Base-by-base conservation (phyloP, 148 eudicot species). In the Oxyria digyna region DNA sequence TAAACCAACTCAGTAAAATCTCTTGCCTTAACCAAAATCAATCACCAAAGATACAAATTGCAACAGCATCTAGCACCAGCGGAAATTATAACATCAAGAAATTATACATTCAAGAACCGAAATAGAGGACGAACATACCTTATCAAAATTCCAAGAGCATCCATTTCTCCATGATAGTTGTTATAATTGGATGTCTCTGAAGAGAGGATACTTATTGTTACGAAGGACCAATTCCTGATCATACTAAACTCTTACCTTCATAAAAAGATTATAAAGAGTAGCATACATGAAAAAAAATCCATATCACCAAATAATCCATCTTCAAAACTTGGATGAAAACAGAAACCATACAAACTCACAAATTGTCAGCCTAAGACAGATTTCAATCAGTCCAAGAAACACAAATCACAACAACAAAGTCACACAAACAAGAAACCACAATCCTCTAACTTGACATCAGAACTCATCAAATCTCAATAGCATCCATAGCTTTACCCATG, bases 401-500 rank as follows among this genome's bases (percentile, higher is more conserved):
- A 18, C 0, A 29, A 26, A 29, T 14, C 18, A 59, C n/a, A 29
- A 15, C 4, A 29, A 14, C 37, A 29, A 55, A 7, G 29, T n/a
- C 14, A 10, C 24, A 20, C 57, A 50, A 50, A 50, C 26, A 50
- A 21, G 27, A 20, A 50, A 59, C 14, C 35, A 29, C 35, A 59
- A 0, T 1, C 6, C 63, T 42, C 7, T 1, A 57, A 26, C 9
- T 8, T n/a, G 57, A 49, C 24, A 50, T 14, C 10, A 14, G 20
- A 29, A 13, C 20, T 1, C 18, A 59, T 71, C 67, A 59, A 6
- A 59, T 18, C 17, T 40, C 18, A 43, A 57, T 11, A 41, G 4
- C 52, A 31, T 73, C 73, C 83, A 85, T 84, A 6, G 71, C 77
- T 67, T 63, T 85, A 18, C 81, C 89, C 4, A 89, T 62, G 71